Evolutionary conservation across 495 filamentous ascomycete genomes (phyloP).

Genomic region (Aspergillus avenaceus): DNA sequence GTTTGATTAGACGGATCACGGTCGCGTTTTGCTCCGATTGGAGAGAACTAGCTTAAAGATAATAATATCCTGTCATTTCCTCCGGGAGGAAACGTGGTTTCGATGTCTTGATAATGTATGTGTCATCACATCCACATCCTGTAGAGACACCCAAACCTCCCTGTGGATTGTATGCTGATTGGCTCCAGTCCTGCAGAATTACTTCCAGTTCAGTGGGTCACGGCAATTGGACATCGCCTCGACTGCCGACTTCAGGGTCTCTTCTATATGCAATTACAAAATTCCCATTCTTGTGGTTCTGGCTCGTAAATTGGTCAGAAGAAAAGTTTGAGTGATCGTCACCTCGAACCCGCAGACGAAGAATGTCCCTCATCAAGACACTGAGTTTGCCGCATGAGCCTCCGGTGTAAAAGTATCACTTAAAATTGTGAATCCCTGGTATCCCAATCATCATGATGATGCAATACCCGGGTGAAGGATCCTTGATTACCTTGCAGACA

Average conservation of each 20-base stretch:
- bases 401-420: too few relatives aligned
- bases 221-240: background rate
- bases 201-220: background rate
- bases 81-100: background rate
- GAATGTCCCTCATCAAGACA: too few relatives aligned
- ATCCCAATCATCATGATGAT: too few relatives aligned
- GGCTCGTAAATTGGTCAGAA: too few relatives aligned
- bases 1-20: background rate
- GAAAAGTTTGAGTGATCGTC: too few relatives aligned
- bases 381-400: too few relatives aligned
- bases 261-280: too few relatives aligned
- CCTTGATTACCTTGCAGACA: too few relatives aligned
- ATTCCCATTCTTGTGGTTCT: too few relatives aligned
- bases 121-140: background rate
- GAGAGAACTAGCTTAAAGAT: background rate
- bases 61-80: background rate
- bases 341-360: too few relatives aligned
- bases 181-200: background rate
- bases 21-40: background rate
- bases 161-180: background rate
- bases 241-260: background rate
- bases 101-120: background rate
- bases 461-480: too few relatives aligned
- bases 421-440: too few relatives aligned
- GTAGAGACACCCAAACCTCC: background rate